Evolutionary conservation across 1,284 basidiomycete species (phyloP).

Genomic region (Athelia sp.): DNA sequence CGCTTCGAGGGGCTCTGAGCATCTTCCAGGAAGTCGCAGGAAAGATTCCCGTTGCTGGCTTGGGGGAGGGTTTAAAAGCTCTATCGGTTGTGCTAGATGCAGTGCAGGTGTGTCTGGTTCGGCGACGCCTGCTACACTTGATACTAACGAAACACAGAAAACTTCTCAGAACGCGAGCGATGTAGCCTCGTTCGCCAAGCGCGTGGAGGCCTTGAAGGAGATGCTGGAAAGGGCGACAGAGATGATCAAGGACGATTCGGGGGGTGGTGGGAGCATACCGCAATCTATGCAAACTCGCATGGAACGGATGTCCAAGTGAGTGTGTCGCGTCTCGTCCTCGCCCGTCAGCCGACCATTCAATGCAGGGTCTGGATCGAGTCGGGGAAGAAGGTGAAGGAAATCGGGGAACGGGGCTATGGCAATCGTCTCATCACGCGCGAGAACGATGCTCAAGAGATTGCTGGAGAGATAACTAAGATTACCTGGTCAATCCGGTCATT

Average conservation of each 20-base stretch:
- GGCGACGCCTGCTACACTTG: no score
- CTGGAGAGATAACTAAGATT: background rate
- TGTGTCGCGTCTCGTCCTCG: no score
- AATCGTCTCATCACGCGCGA: background rate
- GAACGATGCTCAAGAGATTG: background rate
- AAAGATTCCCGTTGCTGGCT: no score
- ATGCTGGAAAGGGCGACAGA: constrained; percentile 3
- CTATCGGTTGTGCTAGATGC: no score
- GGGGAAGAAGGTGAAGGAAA: background rate
- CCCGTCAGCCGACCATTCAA: no score
- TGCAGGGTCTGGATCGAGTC: background rate
- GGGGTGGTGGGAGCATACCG: no score
- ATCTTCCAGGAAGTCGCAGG: no score
- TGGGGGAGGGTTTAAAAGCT: no score
- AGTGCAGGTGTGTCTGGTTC: no score
- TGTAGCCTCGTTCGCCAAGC: constrained; percentile 4
- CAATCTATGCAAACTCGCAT: background rate
- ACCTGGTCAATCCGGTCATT: background rate
- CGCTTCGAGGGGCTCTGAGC: no score
- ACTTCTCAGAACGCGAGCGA: constrained; percentile 8
- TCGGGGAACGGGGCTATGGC: background rate
- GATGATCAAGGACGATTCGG: background rate
- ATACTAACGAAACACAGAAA: no score
- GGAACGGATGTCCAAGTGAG: background rate
- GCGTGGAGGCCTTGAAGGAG: constrained; percentile 1